A percentile compares a stretch with the other conserved stretches of the same genome.
Evolutionary conservation across 139 green algal species (phyloP).

Genomic region (Eudorina sp.): DNA sequence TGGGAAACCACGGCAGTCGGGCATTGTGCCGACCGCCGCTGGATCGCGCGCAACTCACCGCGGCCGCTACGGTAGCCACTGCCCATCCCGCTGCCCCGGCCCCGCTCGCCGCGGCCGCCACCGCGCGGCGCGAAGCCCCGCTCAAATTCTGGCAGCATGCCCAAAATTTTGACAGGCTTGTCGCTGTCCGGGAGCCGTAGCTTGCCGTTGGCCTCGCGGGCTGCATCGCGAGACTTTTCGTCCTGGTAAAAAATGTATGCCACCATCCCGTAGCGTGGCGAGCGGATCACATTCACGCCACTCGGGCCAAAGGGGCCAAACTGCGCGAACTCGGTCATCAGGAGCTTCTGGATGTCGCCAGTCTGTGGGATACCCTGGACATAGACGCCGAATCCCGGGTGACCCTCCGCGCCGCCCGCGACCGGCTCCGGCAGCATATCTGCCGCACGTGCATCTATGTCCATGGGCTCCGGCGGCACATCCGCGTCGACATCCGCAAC

Average conservation of each 20-base stretch:
- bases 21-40: no score
- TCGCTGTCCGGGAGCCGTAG: slow-evolving; percentile 17
- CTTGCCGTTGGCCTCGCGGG: slow-evolving; percentile 23
- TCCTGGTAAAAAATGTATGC: slow-evolving; percentile 42
- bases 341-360: slow-evolving; percentile 8
- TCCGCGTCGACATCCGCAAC: neutral
- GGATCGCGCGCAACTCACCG: neutral
- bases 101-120: slow-evolving; percentile 31
- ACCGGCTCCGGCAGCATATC: neutral
- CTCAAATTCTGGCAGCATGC: slow-evolving; percentile 23
- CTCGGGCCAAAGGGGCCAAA: slow-evolving; percentile 10
- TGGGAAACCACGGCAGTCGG: no score
- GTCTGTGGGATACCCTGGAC: slow-evolving; percentile 38
- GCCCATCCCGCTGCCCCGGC: slow-evolving; percentile 22
- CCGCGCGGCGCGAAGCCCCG: slow-evolving; percentile 8
- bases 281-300: slow-evolving; percentile 33
- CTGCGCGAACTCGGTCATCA: slow-evolving; percentile 4
- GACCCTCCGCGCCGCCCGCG: neutral
- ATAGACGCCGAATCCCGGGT: slow-evolving; percentile 25
- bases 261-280: slow-evolving; percentile 42
- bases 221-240: slow-evolving; percentile 4
- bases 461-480: neutral
- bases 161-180: slow-evolving; percentile 34
- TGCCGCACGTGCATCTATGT: no score
- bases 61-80: slow-evolving; percentile 25